Percentiles rank a stretch among this genome's conserved stretches.
phyloP scores from a whole-genome alignment of 305 asterid species.

The Andrographis paniculata region DNA sequence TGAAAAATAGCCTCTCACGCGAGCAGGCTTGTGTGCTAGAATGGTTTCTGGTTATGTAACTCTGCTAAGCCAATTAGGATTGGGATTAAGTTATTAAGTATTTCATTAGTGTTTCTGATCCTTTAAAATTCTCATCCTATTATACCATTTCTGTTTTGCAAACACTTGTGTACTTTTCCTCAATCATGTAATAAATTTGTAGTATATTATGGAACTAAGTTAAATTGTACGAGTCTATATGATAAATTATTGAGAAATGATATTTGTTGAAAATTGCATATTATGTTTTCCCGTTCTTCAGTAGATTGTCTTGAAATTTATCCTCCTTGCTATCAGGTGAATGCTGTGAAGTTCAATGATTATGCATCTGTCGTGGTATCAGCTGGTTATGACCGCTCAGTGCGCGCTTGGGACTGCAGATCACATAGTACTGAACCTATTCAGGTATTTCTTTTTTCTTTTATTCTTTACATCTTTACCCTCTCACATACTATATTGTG shows the following conservation, averaged over 20 bases:
- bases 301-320: constrained; percentile 1
- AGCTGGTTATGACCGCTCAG: constrained; percentile 87
- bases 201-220: neutral
- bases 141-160: neutral
- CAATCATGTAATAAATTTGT: neutral
- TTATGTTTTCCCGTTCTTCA: neutral
- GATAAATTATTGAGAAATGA: neutral
- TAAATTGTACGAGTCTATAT: neutral
- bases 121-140: constrained; percentile 9
- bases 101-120: too few species aligned
- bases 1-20: neutral
- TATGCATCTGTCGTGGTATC: constrained; percentile 70
- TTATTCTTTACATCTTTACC: neutral
- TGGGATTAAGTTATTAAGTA: neutral
- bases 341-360: constrained; percentile 87
- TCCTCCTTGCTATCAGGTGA: constrained; percentile 45
- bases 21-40: neutral
- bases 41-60: neutral
- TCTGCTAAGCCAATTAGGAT: neutral
- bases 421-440: constrained; percentile 95
- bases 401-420: constrained; percentile 95
- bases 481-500: constrained; percentile 2
- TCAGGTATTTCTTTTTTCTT: constrained; percentile 36
- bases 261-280: neutral
- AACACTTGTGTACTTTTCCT: neutral